Evolutionary conservation across 352 stramenopile species (phyloP).

Genomic region (Pythium aquatile): DNA sequence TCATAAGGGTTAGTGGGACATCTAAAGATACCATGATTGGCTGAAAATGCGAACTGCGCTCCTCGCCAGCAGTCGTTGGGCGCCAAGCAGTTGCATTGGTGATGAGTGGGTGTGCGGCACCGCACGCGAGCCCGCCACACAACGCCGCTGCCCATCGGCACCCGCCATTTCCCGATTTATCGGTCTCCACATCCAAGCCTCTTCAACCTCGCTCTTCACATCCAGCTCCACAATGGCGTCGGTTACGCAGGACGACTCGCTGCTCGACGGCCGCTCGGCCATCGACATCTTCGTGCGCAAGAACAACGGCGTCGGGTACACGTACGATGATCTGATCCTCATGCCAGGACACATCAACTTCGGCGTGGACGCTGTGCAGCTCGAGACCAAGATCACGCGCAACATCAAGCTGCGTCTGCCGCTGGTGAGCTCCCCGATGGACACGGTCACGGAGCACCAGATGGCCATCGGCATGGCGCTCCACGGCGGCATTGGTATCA

Average conservation of each 20-base stretch:
- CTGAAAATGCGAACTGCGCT: conserved; percentile 23
- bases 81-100: conserved; percentile 11
- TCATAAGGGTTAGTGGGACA: conserved; percentile 5
- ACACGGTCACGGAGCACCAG: conserved; percentile 99
- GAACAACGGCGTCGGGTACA: conserved; percentile 76
- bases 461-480: conserved; percentile 99
- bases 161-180: conserved; percentile 30
- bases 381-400: conserved; percentile 92
- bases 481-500: conserved; percentile 99
- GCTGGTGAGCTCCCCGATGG: conserved; percentile 98
- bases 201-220: conserved; percentile 3
- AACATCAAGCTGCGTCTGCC: conserved; percentile 96
- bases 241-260: conserved; percentile 8
- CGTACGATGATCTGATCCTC: conserved; percentile 76
- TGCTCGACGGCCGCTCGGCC: conserved; percentile 74
- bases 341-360: conserved; percentile 94
- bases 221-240: conserved; percentile 1
- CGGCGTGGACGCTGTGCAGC: conserved; percentile 90
- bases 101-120: conserved; percentile 14
- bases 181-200: conserved; percentile 3
- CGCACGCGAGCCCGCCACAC: conserved; percentile 15
- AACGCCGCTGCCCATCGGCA: background rate
- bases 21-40: conserved; percentile 33
- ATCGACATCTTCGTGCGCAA: conserved; percentile 86
- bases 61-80: conserved; percentile 7